Evolutionary conservation across 805 yeast species (phyloP), one percentile per base, ranked within the genome.

Genomic region (Cephaloascus albidus): DNA sequence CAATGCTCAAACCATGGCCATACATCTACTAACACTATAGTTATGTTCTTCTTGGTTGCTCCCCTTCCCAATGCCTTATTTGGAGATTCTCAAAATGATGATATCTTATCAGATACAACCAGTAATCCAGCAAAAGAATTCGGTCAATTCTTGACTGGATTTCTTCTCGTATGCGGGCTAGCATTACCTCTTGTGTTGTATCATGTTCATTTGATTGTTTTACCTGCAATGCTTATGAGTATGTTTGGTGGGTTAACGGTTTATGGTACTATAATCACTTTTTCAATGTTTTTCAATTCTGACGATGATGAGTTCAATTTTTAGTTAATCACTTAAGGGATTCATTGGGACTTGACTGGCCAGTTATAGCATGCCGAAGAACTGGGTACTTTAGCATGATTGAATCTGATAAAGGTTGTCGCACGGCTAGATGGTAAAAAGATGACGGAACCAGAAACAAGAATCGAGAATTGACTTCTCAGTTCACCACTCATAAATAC

Each of bases 21-120:
- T 23, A 8, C 28, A 23, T 23, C 8, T 18, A 31, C 38, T 16
- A 10, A 17, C 28, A 36, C 4, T 20, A n/a, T 20, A 46, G 60
- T 60, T 3, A 49, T 44, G 3, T 47, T 60, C 4, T 60, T 60
- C 39, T 45, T 60, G 18, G 17, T 57, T n/a, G 65, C 65, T 1
- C 64, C 65, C 12, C 40, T 60, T n/a, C 65, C 65, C 16, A 60
- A 60, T 39, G 46, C 57, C 4, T 23, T 60, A 3, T 48, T 56
- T 4, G 45, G 46, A 18, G 50, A 52, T 3, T 36, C 55, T 3
- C 35, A 49, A 18, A 40, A 46, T 18, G 47, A 51, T n/a, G 54
- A 57, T 36, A 57, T 55, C 2, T 43, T 44, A 6, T 38, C 44
- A 10, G 49, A 45, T 10, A 40, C 50, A 1, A 43, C 52, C 14